Conservation (phyloP, 352 stramenopile species). For the Phytophthora fragariae region DNA sequence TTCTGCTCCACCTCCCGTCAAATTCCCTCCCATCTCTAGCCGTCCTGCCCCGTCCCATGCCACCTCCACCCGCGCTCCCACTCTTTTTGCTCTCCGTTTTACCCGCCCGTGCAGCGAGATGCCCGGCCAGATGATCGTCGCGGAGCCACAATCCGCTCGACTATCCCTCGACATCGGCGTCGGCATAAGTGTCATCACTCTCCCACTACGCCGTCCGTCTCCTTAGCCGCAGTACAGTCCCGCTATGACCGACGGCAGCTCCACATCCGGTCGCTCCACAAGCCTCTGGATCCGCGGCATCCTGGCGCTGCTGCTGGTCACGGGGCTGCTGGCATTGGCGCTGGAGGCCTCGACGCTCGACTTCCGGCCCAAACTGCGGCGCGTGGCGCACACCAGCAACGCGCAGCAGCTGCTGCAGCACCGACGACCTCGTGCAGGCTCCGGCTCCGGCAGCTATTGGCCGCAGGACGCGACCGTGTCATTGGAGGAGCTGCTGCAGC, state of each 20-base stretch:
- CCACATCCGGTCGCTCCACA: neutral
- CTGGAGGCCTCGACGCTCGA: conserved; percentile 46
- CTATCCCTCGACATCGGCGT: conserved; percentile 10
- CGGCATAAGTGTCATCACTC: neutral
- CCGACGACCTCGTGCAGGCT: neutral
- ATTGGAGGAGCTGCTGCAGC: conserved; percentile 21
- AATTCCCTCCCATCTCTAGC: neutral
- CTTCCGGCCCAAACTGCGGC: conserved; percentile 37
- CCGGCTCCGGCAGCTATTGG: neutral
- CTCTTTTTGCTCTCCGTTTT: conserved; percentile 7
- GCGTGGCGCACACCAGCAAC: conserved; percentile 24
- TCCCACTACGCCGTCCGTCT: conserved; percentile 3
- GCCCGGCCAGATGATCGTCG: conserved; percentile 20
- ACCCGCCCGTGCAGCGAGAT: conserved; percentile 21
- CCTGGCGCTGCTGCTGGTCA: conserved; percentile 39
- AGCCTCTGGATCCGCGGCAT: conserved; percentile 41
- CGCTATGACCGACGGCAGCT: neutral
- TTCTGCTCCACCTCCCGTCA: conserved; percentile 1
- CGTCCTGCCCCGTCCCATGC: neutral
- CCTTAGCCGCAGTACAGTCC: neutral
- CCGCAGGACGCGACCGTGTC: conserved; percentile 21
- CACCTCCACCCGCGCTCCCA: neutral
- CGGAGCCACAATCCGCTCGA: conserved; percentile 25
- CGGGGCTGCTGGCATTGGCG: conserved; percentile 35
- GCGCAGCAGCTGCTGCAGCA: conserved; percentile 28